phyloP scores from a whole-genome alignment of 768 basidiomycete genomes.

The Lactarius hatsudake region DNA sequence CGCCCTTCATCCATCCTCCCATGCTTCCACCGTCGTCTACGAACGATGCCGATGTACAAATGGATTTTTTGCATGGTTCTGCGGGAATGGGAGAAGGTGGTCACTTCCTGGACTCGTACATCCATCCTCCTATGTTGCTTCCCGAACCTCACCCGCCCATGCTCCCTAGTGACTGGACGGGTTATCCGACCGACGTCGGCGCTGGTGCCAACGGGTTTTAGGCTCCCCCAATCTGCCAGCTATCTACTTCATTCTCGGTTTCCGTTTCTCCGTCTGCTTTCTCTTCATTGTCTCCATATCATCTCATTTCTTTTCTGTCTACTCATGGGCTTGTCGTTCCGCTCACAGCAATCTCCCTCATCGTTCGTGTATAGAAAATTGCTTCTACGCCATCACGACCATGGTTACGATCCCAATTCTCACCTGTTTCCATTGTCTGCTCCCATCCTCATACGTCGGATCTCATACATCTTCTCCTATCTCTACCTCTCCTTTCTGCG shows the following conservation, averaged over 20 bases:
- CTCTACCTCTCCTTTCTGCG: background rate
- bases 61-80: constrained; percentile 71
- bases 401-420: constrained; percentile 12
- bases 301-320: constrained; percentile 13
- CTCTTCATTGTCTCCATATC: constrained; percentile 2
- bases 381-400: constrained; percentile 11
- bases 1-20: constrained; percentile 62
- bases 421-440: background rate
- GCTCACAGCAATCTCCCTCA: constrained; percentile 17
- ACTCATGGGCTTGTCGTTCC: constrained; percentile 20
- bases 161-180: constrained; percentile 36
- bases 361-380: constrained; percentile 26
- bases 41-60: constrained; percentile 52
- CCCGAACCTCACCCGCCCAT: constrained; percentile 41
- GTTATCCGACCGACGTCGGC: constrained; percentile 27
- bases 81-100: constrained; percentile 61
- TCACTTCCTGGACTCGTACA: constrained; percentile 49
- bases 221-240: constrained; percentile 33
- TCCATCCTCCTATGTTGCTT: constrained; percentile 56
- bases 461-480: constrained; percentile 7
- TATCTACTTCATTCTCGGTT: background rate
- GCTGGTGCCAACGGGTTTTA: constrained; percentile 32
- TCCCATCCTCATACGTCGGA: background rate
- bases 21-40: constrained; percentile 47
- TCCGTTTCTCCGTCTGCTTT: background rate